Evolutionary conservation across 2,329 filamentous ascomycete species (phyloP).

Genomic region (Biscogniauxia mediterranea): DNA sequence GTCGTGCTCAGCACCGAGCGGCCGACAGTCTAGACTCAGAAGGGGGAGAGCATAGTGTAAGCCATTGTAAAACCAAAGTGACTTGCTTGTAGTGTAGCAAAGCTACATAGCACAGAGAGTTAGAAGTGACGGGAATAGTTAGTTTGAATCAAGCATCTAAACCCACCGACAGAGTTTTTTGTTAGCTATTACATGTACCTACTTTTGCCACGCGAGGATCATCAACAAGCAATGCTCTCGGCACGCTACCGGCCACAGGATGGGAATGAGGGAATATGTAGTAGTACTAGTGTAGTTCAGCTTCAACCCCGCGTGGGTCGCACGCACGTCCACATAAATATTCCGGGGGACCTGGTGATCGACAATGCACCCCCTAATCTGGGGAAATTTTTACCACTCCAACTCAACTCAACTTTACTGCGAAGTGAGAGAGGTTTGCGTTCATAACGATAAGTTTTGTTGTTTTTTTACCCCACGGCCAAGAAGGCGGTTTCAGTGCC

Average conservation of each 20-base stretch:
- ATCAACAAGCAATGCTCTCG: neutral
- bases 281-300: neutral
- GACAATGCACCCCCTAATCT: no score
- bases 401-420: no score
- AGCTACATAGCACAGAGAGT: neutral
- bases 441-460: neutral
- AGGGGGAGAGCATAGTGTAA: neutral
- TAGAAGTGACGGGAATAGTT: neutral
- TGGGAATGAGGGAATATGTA: neutral
- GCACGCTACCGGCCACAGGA: neutral
- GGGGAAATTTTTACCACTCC: no score
- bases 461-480: no score
- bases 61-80: no score
- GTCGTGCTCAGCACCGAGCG: neutral
- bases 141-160: no score
- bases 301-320: neutral
- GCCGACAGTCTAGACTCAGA: neutral
- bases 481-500: no score
- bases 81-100: no score
- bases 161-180: neutral
- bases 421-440: neutral
- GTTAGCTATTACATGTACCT: neutral
- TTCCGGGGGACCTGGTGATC: no score
- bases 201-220: neutral
- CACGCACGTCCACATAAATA: no score